Evolutionary conservation across 169 alveolate species (phyloP).

Genomic region (Miamiensis avidus): DNA sequence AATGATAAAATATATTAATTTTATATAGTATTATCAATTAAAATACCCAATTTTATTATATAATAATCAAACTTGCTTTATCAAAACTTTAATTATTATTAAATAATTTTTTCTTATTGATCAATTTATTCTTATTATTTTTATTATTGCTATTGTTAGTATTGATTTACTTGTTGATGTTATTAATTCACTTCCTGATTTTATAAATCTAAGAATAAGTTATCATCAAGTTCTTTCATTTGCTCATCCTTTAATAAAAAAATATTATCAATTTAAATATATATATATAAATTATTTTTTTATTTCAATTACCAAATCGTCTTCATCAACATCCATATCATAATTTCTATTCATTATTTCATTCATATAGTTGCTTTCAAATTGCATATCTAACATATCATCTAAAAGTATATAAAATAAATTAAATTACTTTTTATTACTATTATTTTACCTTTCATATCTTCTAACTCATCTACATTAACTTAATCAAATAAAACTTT

Average conservation of each 20-base stretch:
- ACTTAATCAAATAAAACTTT: constrained; percentile 7
- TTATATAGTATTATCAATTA: too few relatives aligned
- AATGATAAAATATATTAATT: too few relatives aligned
- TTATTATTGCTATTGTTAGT: background rate
- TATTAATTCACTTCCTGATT: background rate
- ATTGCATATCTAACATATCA: background rate
- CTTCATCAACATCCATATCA: constrained; percentile 1
- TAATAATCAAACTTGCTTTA: background rate
- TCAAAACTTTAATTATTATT: too few relatives aligned
- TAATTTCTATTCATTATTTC: constrained; percentile 12
- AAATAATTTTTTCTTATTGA: too few relatives aligned
- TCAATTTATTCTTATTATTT: background rate
- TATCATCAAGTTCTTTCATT: constrained; percentile 2
- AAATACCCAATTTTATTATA: too few relatives aligned
- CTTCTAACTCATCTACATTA: constrained; percentile 4
- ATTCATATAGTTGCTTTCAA: constrained; percentile 1
- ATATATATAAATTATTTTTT: too few relatives aligned
- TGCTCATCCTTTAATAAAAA: background rate
- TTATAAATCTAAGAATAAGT: too few relatives aligned
- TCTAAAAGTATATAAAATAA: background rate
- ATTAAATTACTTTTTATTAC: too few relatives aligned
- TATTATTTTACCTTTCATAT: background rate
- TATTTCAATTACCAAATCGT: background rate
- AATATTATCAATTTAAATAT: too few relatives aligned
- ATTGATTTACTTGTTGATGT: background rate